A percentile compares a stretch with the other conserved stretches of the same genome.
Evolutionary conservation across 257 asterid genomes (phyloP).

Genomic region (Solanum chilense): DNA sequence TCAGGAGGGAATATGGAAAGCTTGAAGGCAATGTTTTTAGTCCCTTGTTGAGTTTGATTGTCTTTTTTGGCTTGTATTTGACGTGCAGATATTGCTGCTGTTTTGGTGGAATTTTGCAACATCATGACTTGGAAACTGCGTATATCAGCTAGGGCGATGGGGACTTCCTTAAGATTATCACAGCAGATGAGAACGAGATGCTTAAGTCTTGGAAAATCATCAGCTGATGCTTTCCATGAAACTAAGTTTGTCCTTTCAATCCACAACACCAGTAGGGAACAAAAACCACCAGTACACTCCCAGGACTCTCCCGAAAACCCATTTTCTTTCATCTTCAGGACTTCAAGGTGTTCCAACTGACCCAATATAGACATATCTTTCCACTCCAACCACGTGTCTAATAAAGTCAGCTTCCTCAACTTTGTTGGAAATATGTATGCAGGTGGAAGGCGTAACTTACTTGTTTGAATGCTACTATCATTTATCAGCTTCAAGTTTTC

Average conservation of each 20-base stretch:
- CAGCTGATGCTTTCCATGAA: conserved; percentile 17
- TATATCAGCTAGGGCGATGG: conserved; percentile 11
- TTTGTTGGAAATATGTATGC: conserved; percentile 8
- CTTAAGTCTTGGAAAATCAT: conserved; percentile 17
- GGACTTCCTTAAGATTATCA: conserved; percentile 15
- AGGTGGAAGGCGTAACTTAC: background rate
- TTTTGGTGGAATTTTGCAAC: conserved; percentile 1
- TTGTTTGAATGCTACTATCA: conserved; percentile 6
- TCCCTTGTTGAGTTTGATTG: background rate
- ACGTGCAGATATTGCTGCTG: conserved; percentile 17
- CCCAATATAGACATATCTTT: conserved; percentile 18
- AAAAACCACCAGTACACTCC: conserved; percentile 12
- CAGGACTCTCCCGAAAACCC: conserved; percentile 16
- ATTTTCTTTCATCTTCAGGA: conserved; percentile 12
- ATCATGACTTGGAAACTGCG: conserved; percentile 16
- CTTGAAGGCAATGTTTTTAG: background rate
- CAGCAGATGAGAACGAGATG: conserved; percentile 17
- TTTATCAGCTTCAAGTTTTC: conserved; percentile 11
- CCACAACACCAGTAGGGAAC: conserved; percentile 15
- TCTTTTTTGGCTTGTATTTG: conserved; percentile 2
- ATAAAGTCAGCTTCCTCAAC: conserved; percentile 3
- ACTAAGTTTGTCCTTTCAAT: conserved; percentile 18
- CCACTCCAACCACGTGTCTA: conserved; percentile 22
- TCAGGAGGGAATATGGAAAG: background rate
- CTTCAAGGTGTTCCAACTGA: conserved; percentile 12